These are phyloP conservation scores for Eleusine coracana DNA, from an alignment of 176 grass and related monocot genomes.

Conservation along the genomic window DNA sequence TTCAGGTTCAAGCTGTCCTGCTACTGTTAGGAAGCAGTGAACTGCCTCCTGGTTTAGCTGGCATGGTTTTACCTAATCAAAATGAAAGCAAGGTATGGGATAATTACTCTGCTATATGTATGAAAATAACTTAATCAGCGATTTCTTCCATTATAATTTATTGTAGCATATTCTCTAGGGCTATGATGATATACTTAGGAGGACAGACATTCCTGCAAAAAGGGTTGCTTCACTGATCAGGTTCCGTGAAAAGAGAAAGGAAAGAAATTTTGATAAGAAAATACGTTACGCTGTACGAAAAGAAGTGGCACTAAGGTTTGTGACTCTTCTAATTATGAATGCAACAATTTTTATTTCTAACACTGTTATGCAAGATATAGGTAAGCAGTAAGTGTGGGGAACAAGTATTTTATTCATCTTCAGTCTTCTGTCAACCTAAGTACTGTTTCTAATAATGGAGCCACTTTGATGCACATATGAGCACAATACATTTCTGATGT, in stretches of 20 bases:
- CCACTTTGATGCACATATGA: constrained; percentile 8
- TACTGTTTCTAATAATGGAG: constrained; percentile 17
- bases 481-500: not conserved
- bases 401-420: not conserved
- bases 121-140: not conserved
- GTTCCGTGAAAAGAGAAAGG: constrained; percentile 92
- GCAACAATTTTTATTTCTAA: not conserved
- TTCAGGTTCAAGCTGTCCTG: constrained; percentile 88
- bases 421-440: not conserved
- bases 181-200: constrained; percentile 81
- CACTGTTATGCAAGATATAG: not conserved
- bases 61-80: constrained; percentile 49
- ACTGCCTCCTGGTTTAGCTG: constrained; percentile 54
- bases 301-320: constrained; percentile 89
- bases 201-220: constrained; percentile 88
- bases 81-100: constrained; percentile 56
- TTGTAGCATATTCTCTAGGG: constrained; percentile 51
- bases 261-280: constrained; percentile 98
- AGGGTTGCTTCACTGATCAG: constrained; percentile 86
- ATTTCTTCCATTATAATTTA: constrained; percentile 1
- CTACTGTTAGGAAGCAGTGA: constrained; percentile 73
- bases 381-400: not conserved
- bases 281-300: constrained; percentile 91
- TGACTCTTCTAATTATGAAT: constrained; percentile 4
- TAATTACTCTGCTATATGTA: constrained; percentile 14